Percentiles rank a stretch among this genome's conserved stretches.
These are phyloP conservation scores for Punica granatum DNA, from an alignment of 345 rosid species.

Conservation along the genomic window DNA sequence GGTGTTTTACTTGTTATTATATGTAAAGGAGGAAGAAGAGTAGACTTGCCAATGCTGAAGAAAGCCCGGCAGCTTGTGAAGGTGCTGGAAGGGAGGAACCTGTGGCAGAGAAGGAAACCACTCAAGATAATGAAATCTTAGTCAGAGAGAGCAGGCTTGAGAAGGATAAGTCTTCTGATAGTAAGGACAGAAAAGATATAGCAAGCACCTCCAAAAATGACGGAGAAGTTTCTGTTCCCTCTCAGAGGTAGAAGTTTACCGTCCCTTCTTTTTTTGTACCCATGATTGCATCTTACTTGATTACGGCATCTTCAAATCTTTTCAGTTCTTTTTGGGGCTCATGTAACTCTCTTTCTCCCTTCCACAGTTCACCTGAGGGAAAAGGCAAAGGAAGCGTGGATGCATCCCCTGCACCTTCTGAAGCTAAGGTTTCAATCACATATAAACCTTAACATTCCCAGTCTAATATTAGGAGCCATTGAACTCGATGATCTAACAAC, in stretches of 20 bases:
- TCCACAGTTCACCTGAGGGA: constrained; percentile 28
- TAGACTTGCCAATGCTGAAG: constrained; percentile 38
- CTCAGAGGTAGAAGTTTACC: constrained; percentile 6
- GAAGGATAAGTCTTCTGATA: constrained; percentile 20
- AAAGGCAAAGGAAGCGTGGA: constrained; percentile 30
- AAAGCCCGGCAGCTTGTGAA: constrained; percentile 15
- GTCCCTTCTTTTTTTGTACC: background rate
- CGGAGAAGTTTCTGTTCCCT: constrained; percentile 13
- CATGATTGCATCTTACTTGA: background rate
- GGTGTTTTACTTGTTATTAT: background rate
- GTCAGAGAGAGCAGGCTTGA: constrained; percentile 13
- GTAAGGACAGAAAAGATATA: constrained; percentile 16
- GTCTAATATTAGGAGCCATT: background rate
- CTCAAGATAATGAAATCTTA: background rate
- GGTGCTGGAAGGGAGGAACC: constrained; percentile 15
- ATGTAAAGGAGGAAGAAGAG: constrained; percentile 56
- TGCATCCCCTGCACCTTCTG: constrained; percentile 26
- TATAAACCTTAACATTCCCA: background rate
- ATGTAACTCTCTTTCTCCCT: constrained; percentile 8
- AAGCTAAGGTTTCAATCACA: constrained; percentile 49
- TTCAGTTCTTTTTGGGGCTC: background rate
- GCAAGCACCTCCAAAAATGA: constrained; percentile 17
- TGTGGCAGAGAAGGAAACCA: constrained; percentile 21
- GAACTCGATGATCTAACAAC: background rate
- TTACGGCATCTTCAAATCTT: background rate